phyloP scores from a whole-genome alignment of 176 grass and related monocot species.

The Rhipidocladum racemiflorum region DNA sequence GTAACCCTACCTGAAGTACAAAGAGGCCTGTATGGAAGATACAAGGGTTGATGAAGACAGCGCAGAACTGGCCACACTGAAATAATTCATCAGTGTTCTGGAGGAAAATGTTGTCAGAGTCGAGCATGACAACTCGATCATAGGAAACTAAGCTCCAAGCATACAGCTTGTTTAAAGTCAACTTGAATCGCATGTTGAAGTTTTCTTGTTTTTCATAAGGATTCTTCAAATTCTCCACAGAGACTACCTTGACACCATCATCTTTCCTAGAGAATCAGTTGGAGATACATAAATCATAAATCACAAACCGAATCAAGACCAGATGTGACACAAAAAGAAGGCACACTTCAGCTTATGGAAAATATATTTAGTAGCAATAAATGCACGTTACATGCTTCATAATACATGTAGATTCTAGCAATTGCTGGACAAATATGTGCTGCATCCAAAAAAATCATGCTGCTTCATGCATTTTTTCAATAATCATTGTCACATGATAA shows the following conservation, averaged over 20 bases:
- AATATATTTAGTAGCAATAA: background rate
- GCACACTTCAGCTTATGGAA: background rate
- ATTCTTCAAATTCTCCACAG: constrained; percentile 87
- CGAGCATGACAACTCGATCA: constrained; percentile 90
- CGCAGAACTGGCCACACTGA: constrained; percentile 87
- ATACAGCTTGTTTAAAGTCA: constrained; percentile 93
- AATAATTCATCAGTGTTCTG: constrained; percentile 92
- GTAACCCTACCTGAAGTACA: constrained; percentile 67
- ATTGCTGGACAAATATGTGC: background rate
- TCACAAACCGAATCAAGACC: constrained; percentile 15
- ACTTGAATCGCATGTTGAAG: constrained; percentile 87
- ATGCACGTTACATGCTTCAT: background rate
- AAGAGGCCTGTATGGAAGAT: constrained; percentile 98
- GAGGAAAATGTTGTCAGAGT: constrained; percentile 95
- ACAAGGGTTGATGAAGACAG: constrained; percentile 93
- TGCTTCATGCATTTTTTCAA: background rate
- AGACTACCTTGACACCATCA: constrained; percentile 87
- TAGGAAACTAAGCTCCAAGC: constrained; percentile 77
- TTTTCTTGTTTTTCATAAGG: constrained; percentile 91
- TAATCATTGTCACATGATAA: background rate
- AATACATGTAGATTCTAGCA: constrained; percentile 10
- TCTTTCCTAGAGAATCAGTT: constrained; percentile 73
- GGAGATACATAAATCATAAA: constrained; percentile 26
- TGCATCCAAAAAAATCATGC: background rate
- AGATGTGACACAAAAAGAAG: background rate